Evolutionary conservation across 202 grass and related monocot genomes (phyloP).

Genomic region (Panicum virgatum): DNA sequence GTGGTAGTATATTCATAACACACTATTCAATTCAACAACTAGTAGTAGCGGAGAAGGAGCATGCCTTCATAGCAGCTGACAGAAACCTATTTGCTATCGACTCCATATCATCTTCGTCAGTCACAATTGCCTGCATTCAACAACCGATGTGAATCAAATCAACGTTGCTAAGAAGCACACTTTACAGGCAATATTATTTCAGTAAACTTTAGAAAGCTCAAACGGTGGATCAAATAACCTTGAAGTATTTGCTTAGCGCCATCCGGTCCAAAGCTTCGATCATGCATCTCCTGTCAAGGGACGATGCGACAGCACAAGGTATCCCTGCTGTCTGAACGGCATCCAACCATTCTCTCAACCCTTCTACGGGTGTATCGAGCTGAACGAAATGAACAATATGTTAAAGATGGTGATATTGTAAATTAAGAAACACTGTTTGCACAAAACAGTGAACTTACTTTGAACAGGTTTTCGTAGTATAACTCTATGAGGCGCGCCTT

Average conservation of each 20-base stretch:
- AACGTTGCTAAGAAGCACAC: background rate
- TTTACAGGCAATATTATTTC: constrained; percentile 14
- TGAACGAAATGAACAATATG: constrained; percentile 37
- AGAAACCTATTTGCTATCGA: constrained; percentile 97
- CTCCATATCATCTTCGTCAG: constrained; percentile 95
- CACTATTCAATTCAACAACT: background rate
- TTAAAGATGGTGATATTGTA: background rate
- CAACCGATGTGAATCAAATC: background rate
- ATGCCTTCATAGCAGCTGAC: constrained; percentile 89
- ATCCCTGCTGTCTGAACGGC: constrained; percentile 82
- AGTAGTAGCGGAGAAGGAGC: background rate
- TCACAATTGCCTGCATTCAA: constrained; percentile 70
- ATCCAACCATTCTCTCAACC: constrained; percentile 95
- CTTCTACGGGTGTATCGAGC: constrained; percentile 75
- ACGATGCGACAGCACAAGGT: constrained; percentile 85
- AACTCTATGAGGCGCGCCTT: constrained; percentile 74
- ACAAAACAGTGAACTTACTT: constrained; percentile 42
- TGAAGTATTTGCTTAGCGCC: constrained; percentile 85
- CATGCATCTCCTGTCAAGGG: constrained; percentile 81
- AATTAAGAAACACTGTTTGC: background rate
- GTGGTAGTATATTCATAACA: background rate
- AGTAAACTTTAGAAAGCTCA: constrained; percentile 7
- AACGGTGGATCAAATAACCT: constrained; percentile 53
- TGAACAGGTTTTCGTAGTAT: constrained; percentile 84
- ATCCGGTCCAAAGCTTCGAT: constrained; percentile 79